phyloP scores from a whole-genome alignment of 257 asterid genomes.

The Agastache rugosa region DNA sequence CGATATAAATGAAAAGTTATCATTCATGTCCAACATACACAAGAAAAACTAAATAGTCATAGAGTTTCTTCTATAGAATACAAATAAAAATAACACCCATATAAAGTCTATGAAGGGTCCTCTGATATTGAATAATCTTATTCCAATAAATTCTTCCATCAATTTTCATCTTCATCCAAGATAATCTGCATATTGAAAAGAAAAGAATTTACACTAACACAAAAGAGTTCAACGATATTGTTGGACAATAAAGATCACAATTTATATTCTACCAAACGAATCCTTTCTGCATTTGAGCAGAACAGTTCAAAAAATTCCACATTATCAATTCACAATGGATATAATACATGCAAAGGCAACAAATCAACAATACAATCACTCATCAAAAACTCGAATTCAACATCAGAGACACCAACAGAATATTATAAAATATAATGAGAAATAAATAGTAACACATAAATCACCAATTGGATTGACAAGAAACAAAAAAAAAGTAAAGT shows the following conservation, averaged over 20 bases:
- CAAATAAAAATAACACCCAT: neutral
- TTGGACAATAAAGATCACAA: too few relatives aligned
- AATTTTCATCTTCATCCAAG: neutral
- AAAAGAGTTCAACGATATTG: too few relatives aligned
- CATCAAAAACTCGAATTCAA: conserved; percentile 11
- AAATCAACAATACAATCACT: neutral
- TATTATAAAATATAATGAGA: neutral
- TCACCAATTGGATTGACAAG: too few relatives aligned
- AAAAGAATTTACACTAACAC: too few relatives aligned
- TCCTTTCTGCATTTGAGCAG: conserved; percentile 8
- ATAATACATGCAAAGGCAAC: conserved; percentile 7
- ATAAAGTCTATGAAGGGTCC: neutral
- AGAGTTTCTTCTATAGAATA: too few relatives aligned
- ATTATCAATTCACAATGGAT: neutral
- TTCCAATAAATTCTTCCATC: neutral
- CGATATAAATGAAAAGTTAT: too few relatives aligned
- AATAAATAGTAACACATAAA: neutral
- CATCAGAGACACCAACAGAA: conserved; percentile 13
- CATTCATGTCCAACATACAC: too few relatives aligned
- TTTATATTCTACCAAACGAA: neutral
- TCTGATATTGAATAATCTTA: neutral
- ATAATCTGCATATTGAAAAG: too few relatives aligned
- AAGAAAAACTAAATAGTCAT: too few relatives aligned
- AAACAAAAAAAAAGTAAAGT: too few relatives aligned
- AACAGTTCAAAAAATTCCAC: neutral